Evolutionary conservation across 495 filamentous ascomycete genomes (phyloP), one percentile per base, ranked within the genome.

Genomic region (Thermochaetoides thermophila): DNA sequence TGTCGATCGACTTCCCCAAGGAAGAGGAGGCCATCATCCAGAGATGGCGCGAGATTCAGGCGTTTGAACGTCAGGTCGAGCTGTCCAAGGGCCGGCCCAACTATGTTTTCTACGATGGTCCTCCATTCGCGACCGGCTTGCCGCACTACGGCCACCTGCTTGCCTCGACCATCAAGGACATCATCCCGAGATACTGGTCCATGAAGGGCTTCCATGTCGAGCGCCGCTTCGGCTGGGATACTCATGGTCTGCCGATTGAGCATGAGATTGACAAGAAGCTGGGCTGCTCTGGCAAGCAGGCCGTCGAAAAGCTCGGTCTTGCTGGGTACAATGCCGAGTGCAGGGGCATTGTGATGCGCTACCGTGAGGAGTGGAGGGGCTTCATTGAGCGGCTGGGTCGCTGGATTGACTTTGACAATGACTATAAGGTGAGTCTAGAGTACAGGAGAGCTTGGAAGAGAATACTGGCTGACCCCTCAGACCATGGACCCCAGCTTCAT

Each of bases 241-340:
- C 89, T 12, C 89, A 97, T 53, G 89, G 89, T 35, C 61, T 97
- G 16, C 89, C 89, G 7, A 85, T 97, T 40, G 89, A 97, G 56
- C 81, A 94, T 52, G 89, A 96, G 62, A 96, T 96, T 43, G 89
- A 97, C 69, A 95, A 96, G 73, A 89, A 91, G 56, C 68, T 94
- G 32, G 78, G 79, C 16, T 84, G 93, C 50, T 83, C 81, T 27
- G 89, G 84, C 17, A 77, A 79, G 51, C 81, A 86, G 32, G 84
- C 85, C 9, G 89, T 97, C 27, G 68, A 78, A 61, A 64, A 87
- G 52, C 59, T 95, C 35, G 89, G 91, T 26, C 74, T 97, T 41
- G 83, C 69, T 39, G 78, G 78, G 43, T 97, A 97, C 64, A 97
- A 97, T 53, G 76, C 66, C 32, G 85, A 95, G 60, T 97, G 89